Evolutionary conservation across 805 yeast species (phyloP), one percentile per base, ranked within the genome.

Genomic region (Starmerella roubikii): DNA sequence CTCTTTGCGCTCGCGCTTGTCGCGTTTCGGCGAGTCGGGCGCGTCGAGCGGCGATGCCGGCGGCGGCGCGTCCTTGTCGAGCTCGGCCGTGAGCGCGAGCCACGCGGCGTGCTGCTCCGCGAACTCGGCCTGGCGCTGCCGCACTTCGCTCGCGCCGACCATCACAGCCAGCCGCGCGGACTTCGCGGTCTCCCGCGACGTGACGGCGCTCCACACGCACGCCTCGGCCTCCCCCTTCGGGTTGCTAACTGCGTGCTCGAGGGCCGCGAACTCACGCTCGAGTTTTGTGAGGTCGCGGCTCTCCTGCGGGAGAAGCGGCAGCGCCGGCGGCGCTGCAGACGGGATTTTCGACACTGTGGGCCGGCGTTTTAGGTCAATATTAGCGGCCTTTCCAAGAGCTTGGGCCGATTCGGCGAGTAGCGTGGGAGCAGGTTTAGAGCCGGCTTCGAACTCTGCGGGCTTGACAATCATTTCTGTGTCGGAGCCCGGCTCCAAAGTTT

Each of bases 221-320:
- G 31, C 18, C 31, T 15, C 31, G 20, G 20, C 20, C 12, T 15
- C 16, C 16, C 31, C 31, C 11, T 15, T 12, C 15, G 30, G 16
- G n/a, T n/a, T n/a, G 10, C 10, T 10, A 7, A 29, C 31, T 6
- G 11, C 10, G 9, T 29, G 13, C 31, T 7, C 15, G 7, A 8
- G 8, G 8, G 5, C 9, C 18, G 31, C 7, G 4, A 29, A 15
- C 13, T 19, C 20, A 8, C 10, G 5, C 7, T 22, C 26, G 20
- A 30, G 19, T 12, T 9, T n/a, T 5, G 24, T 6, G 13, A 30
- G 18, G 19, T 36, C 34, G 7, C 39, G 30, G 11, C n/a, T 19
- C 26, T 36, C 39, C 16, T 36, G 39, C n/a, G 39, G 39, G 4
- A 36, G 34, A 23, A 30, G 15, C 32, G 19, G 21, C 11, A 16